These are phyloP conservation scores for Hericium coralloides DNA, from an alignment of 768 basidiomycete species.

Conservation along the genomic window DNA sequence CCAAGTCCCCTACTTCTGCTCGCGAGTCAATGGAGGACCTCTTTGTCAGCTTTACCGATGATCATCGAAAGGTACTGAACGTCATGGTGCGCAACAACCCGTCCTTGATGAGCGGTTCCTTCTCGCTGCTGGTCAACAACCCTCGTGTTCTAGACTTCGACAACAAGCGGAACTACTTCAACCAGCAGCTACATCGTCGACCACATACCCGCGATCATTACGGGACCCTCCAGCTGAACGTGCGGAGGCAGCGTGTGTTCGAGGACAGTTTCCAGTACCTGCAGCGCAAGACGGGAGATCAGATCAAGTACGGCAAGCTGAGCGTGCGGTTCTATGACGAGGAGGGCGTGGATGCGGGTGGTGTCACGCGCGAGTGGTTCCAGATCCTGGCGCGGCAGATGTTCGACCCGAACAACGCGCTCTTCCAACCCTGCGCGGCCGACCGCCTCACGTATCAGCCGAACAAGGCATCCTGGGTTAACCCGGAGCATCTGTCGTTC, in stretches of 20 bases:
- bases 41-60: slow-evolving; percentile 89
- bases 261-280: slow-evolving; percentile 95
- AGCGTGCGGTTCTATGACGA: slow-evolving; percentile 95
- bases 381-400: slow-evolving; percentile 95
- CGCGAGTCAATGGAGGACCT: slow-evolving; percentile 81
- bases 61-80: slow-evolving; percentile 89
- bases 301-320: slow-evolving; percentile 96
- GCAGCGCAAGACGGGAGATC: slow-evolving; percentile 84
- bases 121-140: slow-evolving; percentile 92
- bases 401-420: slow-evolving; percentile 97
- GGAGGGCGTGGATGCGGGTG: slow-evolving; percentile 97
- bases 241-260: slow-evolving; percentile 86
- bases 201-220: slow-evolving; percentile 75
- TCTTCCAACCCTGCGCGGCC: slow-evolving; percentile 97
- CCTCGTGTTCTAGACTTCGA: slow-evolving; percentile 97
- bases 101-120: slow-evolving; percentile 95
- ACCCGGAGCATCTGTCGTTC: slow-evolving; percentile 92
- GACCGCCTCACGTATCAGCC: slow-evolving; percentile 95
- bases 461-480: slow-evolving; percentile 88
- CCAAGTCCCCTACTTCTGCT: slow-evolving; percentile 54
- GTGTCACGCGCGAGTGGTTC: slow-evolving; percentile 98
- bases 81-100: slow-evolving; percentile 98
- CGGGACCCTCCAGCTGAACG: slow-evolving; percentile 77
- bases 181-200: slow-evolving; percentile 82
- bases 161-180: slow-evolving; percentile 97